These are phyloP conservation scores for Paxillus ammoniavirescens DNA, from an alignment of 768 basidiomycete species.

Conservation along the genomic window DNA sequence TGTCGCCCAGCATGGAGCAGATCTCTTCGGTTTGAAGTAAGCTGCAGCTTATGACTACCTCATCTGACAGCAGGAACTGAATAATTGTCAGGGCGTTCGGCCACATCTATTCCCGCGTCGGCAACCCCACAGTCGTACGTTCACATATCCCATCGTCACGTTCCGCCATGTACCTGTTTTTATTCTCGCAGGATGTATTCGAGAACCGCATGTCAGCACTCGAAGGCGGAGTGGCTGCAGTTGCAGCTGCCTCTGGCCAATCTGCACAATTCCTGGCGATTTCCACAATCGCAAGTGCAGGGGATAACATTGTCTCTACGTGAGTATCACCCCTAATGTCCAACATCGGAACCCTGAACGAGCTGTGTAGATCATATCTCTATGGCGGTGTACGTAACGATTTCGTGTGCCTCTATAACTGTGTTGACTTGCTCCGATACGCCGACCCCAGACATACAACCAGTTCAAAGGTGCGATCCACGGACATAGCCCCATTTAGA, in stretches of 20 bases:
- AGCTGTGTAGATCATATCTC: conserved; percentile 40
- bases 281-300: conserved; percentile 45
- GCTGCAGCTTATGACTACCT: not conserved
- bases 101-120: conserved; percentile 54
- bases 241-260: conserved; percentile 58
- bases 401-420: not conserved
- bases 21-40: conserved; percentile 48
- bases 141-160: not conserved
- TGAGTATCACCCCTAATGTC: conserved; percentile 24
- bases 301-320: conserved; percentile 69
- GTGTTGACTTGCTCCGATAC: not conserved
- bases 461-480: conserved; percentile 53
- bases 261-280: conserved; percentile 63
- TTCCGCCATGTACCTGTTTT: not conserved
- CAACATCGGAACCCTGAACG: not conserved
- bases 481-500: not conserved
- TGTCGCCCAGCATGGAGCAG: conserved; percentile 47
- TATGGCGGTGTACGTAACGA: conserved; percentile 54
- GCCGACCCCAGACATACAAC: conserved; percentile 48
- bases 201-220: conserved; percentile 64
- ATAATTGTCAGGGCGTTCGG: conserved; percentile 35
- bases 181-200: conserved; percentile 50
- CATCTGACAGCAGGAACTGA: not conserved
- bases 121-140: conserved; percentile 56
- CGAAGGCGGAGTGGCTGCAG: conserved; percentile 60